These are phyloP conservation scores for Ascosphaera aggregata DNA, from an alignment of 2,329 filamentous ascomycete genomes.

Conservation along the genomic window DNA sequence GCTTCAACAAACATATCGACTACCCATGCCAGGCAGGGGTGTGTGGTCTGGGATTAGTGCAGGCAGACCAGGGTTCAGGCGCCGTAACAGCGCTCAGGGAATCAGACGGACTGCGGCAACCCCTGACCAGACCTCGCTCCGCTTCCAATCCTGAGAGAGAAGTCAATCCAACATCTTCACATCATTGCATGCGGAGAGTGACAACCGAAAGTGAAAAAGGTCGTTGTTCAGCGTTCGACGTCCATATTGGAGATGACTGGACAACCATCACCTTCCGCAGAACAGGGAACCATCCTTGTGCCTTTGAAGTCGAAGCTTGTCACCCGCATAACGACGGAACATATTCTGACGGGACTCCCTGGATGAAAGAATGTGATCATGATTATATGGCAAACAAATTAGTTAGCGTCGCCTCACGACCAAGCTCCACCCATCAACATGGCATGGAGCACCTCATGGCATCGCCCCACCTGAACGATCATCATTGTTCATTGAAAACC, in stretches of 20 bases:
- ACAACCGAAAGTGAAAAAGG: neutral
- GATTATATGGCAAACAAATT: neutral
- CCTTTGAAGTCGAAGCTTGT: neutral
- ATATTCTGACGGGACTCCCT: neutral
- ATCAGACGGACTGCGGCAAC: neutral
- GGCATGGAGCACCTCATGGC: neutral
- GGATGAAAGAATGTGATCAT: neutral
- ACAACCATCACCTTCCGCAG: conserved; percentile 1
- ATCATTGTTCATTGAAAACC: neutral
- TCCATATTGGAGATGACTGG: neutral
- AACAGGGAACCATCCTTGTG: neutral
- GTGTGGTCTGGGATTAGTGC: neutral
- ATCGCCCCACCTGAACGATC: neutral
- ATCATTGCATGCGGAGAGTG: neutral
- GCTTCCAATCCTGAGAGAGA: neutral
- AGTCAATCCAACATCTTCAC: neutral
- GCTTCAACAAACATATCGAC: too few relatives aligned
- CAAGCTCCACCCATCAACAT: neutral
- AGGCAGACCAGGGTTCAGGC: neutral
- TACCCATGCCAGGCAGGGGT: too few relatives aligned
- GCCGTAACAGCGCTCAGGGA: too few relatives aligned
- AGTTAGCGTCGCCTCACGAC: neutral
- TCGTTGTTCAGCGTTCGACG: neutral
- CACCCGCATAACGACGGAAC: neutral
- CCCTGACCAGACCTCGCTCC: neutral